Evolutionary conservation across 495 filamentous ascomycete genomes (phyloP), one percentile per base, ranked within the genome.

Genomic region (Annulohypoxylon maeteangense): DNA sequence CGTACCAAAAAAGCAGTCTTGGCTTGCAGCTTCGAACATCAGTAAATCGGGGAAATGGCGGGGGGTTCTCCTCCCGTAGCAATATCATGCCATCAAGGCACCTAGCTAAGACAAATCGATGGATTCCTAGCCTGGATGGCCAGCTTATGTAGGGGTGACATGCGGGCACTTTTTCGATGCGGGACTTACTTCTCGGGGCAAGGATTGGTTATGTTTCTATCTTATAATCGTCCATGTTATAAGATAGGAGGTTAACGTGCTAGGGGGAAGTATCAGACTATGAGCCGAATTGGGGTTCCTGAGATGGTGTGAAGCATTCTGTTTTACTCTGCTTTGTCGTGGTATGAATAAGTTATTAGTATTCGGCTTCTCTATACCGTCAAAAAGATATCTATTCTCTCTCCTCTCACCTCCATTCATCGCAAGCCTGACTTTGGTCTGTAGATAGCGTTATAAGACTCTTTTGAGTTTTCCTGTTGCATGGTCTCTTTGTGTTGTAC

Each of bases 121-220:
- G 29, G 23, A 18, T 47, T 40, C 36, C 10, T 23, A n/a, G 44
- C 51, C 42, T 64, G 47, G 54, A 45, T 64, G 59, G 69, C 7
- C 54, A 4, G 64, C 54, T 67, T 31, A 62, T 64, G 69, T 59
- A 53, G 64, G 68, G 64, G 63, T 68, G 27, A 29, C 64, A 67
- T 58, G 53, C 57, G 63, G 34, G 50, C 57, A n/a, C 8, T 51
- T 71, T 50, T 31, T 66, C 50, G 32, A 42, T 44, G 42, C 62
- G 68, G 63, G 68, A 62, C 40, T 57, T 62, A 18, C 59, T 60
- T 40, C 45, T 36, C 67, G 36, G 51, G 27, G 16, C 45, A 57
- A 51, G 50, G 36, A 40, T 40, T 40, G 42, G 61, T 62, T 65
- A 62, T 54, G 55, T 61, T 51, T 38, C 6, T 6, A 29, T 6